Conservation (phyloP, 805 yeast genomes). For the Yarrowia sp. region DNA sequence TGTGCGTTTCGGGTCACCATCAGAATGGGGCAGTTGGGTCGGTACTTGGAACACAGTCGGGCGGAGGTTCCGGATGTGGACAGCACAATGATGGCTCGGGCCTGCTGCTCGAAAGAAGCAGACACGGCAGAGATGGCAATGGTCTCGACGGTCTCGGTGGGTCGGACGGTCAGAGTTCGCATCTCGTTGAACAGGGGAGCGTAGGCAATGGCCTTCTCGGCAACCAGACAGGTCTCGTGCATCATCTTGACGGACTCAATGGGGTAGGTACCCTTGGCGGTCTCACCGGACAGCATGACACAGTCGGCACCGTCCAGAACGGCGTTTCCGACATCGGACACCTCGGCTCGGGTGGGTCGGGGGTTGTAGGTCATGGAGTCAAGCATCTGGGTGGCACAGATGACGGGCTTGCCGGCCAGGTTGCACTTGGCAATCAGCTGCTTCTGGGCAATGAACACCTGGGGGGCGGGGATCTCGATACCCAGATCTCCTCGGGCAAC, state of each 20-base stretch:
- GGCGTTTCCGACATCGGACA: constrained; percentile 98
- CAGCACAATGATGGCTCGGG: constrained; percentile 95
- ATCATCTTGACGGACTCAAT: constrained; percentile 96
- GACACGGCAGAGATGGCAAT: constrained; percentile 96
- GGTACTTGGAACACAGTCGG: constrained; percentile 94
- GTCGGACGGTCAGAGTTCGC: constrained; percentile 82
- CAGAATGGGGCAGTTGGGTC: constrained; percentile 96
- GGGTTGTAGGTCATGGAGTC: constrained; percentile 99
- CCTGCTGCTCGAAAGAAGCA: constrained; percentile 94
- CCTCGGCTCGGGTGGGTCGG: constrained; percentile 99
- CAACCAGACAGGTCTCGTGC: constrained; percentile 96
- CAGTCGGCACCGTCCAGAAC: constrained; percentile 99
- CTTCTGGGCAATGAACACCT: constrained; percentile 98
- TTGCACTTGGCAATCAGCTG: constrained; percentile 99
- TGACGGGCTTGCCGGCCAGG: constrained; percentile 98
- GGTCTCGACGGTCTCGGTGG: constrained; percentile 94
- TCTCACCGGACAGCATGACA: constrained; percentile 99
- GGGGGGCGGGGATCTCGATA: constrained; percentile 99
- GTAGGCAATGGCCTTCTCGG: constrained; percentile 96
- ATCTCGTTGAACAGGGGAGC: constrained; percentile 81
- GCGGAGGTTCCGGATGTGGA: constrained; percentile 96
- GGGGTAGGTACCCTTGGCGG: constrained; percentile 99
- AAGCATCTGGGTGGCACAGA: constrained; percentile 99
- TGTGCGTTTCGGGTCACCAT: constrained; percentile 96
- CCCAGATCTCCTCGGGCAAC: constrained; percentile 99